Conservation (phyloP, 805 yeast species). For the Myxozyma geophila region DNA sequence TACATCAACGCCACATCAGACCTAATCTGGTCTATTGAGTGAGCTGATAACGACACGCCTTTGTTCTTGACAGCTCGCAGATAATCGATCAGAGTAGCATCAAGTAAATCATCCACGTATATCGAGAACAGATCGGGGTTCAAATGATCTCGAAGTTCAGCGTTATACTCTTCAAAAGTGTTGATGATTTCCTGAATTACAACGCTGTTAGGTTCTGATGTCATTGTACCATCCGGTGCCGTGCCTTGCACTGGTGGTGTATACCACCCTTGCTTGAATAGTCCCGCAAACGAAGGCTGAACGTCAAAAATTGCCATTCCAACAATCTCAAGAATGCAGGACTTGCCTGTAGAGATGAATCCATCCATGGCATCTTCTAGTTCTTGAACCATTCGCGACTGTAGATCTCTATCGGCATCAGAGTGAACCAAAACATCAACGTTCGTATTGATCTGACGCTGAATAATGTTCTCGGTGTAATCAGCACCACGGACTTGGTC, state of each 20-base stretch:
- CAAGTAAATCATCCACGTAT: conserved; percentile 57
- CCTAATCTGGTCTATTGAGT: conserved; percentile 56
- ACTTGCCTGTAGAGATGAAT: conserved; percentile 72
- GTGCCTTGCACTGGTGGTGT: conserved; percentile 48
- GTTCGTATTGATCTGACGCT: conserved; percentile 61
- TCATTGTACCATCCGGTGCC: conserved; percentile 16
- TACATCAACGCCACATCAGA: conserved; percentile 64
- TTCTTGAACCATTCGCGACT: conserved; percentile 26
- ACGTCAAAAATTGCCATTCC: conserved; percentile 75
- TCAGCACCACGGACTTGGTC: conserved; percentile 78
- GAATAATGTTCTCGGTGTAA: conserved; percentile 69
- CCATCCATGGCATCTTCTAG: conserved; percentile 75
- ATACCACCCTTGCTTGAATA: conserved; percentile 76
- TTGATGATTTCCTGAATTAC: conserved; percentile 63
- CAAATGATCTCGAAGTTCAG: conserved; percentile 61
- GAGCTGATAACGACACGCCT: conserved; percentile 25
- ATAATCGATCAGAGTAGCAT: conserved; percentile 57
- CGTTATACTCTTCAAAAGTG: conserved; percentile 74
- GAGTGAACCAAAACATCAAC: conserved; percentile 34
- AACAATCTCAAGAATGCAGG: conserved; percentile 59
- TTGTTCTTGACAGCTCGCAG: conserved; percentile 53
- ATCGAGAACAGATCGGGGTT: conserved; percentile 60
- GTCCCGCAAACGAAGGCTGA: conserved; percentile 59
- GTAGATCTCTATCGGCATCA: conserved; percentile 23
- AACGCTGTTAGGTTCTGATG: conserved; percentile 20